Evolutionary conservation across 2,329 filamentous ascomycete genomes (phyloP).

Genomic region (Trichoderma gracile): DNA sequence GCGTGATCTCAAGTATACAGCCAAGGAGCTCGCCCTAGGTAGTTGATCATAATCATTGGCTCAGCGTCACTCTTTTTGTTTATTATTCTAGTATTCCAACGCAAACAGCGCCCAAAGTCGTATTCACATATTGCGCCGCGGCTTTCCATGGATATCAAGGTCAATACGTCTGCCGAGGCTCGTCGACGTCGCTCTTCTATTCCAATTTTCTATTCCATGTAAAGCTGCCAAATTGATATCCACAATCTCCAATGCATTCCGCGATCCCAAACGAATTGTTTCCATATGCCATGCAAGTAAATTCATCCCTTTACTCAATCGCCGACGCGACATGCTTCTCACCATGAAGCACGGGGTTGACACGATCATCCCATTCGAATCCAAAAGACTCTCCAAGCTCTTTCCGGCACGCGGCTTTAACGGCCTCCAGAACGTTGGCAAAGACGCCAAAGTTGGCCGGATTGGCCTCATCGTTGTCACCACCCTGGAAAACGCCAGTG

Average conservation of each 20-base stretch:
- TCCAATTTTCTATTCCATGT: conserved; percentile 9
- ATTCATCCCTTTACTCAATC: not conserved
- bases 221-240: not conserved
- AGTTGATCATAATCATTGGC: no score
- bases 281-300: not conserved
- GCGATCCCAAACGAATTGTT: not conserved
- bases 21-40: no score
- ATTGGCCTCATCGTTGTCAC: conserved; percentile 17
- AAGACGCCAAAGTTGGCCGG: conserved; percentile 23
- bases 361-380: conserved; percentile 17
- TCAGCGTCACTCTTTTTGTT: no score
- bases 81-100: no score
- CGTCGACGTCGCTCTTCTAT: no score
- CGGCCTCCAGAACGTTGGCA: conserved; percentile 11
- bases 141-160: no score
- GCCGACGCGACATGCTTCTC: conserved; percentile 17
- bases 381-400: conserved; percentile 11
- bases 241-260: not conserved
- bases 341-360: conserved; percentile 16
- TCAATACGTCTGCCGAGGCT: no score
- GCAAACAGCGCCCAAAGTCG: no score
- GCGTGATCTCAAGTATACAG: no score
- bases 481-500: conserved; percentile 16
- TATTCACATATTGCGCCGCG: no score
- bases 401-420: conserved; percentile 10